These are phyloP conservation scores for Lipomyces japonicus DNA, from an alignment of 805 yeast species.

Conservation along the genomic window DNA sequence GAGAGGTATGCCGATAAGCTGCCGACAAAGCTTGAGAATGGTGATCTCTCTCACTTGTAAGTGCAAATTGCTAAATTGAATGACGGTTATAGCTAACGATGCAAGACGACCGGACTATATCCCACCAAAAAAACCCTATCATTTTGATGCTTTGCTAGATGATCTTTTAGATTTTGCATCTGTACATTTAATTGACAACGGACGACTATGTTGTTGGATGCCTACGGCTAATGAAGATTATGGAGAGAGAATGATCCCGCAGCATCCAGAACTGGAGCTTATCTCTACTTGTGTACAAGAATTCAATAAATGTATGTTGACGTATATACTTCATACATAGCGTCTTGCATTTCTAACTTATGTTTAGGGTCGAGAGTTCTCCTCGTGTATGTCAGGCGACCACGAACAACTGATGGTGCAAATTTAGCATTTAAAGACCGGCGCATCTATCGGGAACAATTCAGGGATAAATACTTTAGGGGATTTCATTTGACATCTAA, in stretches of 20 bases:
- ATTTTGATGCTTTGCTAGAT: slow-evolving; percentile 68
- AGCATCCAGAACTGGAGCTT: slow-evolving; percentile 68
- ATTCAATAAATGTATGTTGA: slow-evolving; percentile 58
- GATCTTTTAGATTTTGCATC: slow-evolving; percentile 75
- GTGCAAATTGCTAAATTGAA: not conserved
- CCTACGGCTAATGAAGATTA: slow-evolving; percentile 91
- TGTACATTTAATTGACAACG: slow-evolving; percentile 63
- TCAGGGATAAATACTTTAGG: slow-evolving; percentile 72
- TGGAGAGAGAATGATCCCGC: slow-evolving; percentile 66
- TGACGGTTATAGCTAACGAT: slow-evolving; percentile 64
- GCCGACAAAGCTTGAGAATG: slow-evolving; percentile 23
- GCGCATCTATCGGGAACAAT: slow-evolving; percentile 50
- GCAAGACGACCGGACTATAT: slow-evolving; percentile 77
- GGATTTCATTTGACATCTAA: slow-evolving; percentile 43
- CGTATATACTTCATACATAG: no score
- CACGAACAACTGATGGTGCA: slow-evolving; percentile 46
- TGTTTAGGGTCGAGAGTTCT: slow-evolving; percentile 72
- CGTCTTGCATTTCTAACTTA: not conserved
- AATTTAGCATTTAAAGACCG: slow-evolving; percentile 33
- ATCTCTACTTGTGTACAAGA: slow-evolving; percentile 76
- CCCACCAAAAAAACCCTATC: slow-evolving; percentile 89
- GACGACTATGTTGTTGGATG: slow-evolving; percentile 94
- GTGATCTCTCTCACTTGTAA: slow-evolving; percentile 23
- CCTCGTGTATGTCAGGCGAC: slow-evolving; percentile 69
- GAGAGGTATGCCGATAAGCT: slow-evolving; percentile 55